Base-by-base conservation (phyloP, 495 filamentous ascomycete species). In the Penicillium odoratum region DNA sequence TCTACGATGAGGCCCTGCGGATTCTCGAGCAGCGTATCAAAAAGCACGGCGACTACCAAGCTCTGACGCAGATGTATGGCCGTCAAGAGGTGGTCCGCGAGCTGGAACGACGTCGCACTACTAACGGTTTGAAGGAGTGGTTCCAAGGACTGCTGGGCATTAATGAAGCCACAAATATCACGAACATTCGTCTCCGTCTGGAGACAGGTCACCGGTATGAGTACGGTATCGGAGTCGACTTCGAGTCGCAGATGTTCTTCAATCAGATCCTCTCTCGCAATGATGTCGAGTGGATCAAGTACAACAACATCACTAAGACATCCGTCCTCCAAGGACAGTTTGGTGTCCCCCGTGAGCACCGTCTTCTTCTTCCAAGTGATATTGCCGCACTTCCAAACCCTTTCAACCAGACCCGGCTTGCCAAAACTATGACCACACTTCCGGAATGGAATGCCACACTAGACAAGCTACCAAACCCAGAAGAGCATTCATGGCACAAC, bases 191-290 rank as follows among this genome's bases (percentile, higher is more conserved):
- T 49, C 56, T 73, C 34, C 68, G 67, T 33, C 70, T 79, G 3
- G 60, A 75, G 33, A 56, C 71, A 7, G 76, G 77, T 15, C 72
- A 69, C 29, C 75, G 79, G 7, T 79, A 83, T 57, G 83, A 86
- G 56, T 85, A 75, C 51, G 82, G 81, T 29, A 83, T 86, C 11
- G 79, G 78, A 2, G 72, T 85, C 2, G 84, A 86, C 61, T 85
- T 79, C 62, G 74, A 80, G 55, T 82, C 80, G 5, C 67, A 76
- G 5, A 63, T 86, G 2, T 82, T 84, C 60, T 81, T 83, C 68
- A 83, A 79, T 52, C 73, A 75, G 63, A 71, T 70, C 7, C 66
- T 76, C 36, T 70, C 77, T 1, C 68, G 67, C 10, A 53, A 64
- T 31, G 79, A 83, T 51, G 63, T 82, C n/a, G 74, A 76, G 51